Evolutionary conservation across 2,329 filamentous ascomycete genomes (phyloP), one percentile per base, ranked within the genome.

Genomic region (Fonsecaea monophora): DNA sequence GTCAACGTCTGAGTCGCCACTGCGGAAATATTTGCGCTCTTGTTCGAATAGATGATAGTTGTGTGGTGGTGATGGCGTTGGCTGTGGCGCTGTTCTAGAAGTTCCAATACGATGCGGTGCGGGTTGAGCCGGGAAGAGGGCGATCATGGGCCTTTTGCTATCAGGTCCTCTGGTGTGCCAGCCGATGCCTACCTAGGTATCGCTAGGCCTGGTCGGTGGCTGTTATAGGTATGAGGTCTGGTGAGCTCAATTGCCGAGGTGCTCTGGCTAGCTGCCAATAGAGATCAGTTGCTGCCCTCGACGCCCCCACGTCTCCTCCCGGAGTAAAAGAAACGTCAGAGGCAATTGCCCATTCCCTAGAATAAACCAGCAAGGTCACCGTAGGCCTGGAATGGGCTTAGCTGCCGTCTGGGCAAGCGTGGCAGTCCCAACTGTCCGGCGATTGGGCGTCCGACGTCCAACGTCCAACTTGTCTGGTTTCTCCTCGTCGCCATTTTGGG

Each of bases 291-390:
- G 45, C 45, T 25, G 45, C 45, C 45, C 45, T 50, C 25, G 45
- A 25, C 7, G 2, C n/a, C 45, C 45, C 45, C 45, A 12, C 9
- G 21, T 21, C 18, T 3, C 18, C 8, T 9, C 13, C 45, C 9
- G 1, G 2, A 9, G 45, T 21, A 50, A 50, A 50, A 25, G 25
- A 25, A 3, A 25, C 25, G 25, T 25, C 25, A 25, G 42, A 45
- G 42, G 42, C 1, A 5, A 45, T 7, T 21, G 38, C 10, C 42
- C 42, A 8, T 45, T 7, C 42, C 4, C 9, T 21, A 50, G 18
- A 25, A 50, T 48, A 50, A 25, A 50, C 10, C 45, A 50, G 18
- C 45, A 50, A 50, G 45, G 25, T 50, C 45, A 50, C 30, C 45
- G 25, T 25, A 9, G 2, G 13, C 45, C 18, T 50, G 18, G 18